These are phyloP conservation scores for Globisporangium nunn DNA, from an alignment of 352 stramenopile genomes.

Conservation along the genomic window DNA sequence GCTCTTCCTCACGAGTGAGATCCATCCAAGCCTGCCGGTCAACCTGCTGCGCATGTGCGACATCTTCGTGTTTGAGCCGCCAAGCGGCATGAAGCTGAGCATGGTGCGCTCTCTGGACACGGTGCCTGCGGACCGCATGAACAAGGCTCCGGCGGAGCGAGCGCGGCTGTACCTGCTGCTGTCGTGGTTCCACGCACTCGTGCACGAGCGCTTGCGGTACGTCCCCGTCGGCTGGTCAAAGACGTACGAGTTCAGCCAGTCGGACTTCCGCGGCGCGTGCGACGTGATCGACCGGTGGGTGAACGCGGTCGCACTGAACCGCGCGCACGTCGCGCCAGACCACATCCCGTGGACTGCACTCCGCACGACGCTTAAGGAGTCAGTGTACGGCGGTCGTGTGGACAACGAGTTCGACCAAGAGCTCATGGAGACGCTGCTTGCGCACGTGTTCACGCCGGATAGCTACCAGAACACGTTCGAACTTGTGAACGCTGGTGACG, in stretches of 20 bases:
- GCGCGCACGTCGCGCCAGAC: conserved; percentile 91
- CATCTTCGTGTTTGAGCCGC: conserved; percentile 97
- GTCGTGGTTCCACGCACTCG: conserved; percentile 97
- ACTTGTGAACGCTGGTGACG: conserved; percentile 37
- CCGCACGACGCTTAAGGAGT: conserved; percentile 93
- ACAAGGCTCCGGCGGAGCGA: conserved; percentile 81
- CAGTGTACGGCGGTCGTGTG: conserved; percentile 96
- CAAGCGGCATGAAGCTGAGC: conserved; percentile 96
- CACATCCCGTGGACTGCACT: conserved; percentile 98
- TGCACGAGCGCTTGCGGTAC: conserved; percentile 98
- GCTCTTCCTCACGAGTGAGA: conserved; percentile 98
- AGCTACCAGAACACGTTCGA: conserved; percentile 90
- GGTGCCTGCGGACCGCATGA: conserved; percentile 90
- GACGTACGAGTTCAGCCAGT: conserved; percentile 98
- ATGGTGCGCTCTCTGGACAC: conserved; percentile 94
- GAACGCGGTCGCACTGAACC: conserved; percentile 74
- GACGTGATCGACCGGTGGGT: conserved; percentile 98
- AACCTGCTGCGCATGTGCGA: conserved; percentile 95
- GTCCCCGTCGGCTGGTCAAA: conserved; percentile 98
- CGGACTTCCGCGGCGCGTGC: conserved; percentile 95
- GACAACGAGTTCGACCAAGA: conserved; percentile 96
- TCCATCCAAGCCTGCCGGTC: conserved; percentile 93
- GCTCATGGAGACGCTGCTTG: conserved; percentile 92
- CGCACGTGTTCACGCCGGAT: conserved; percentile 90
- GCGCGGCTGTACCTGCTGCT: conserved; percentile 95